A percentile compares a stretch with the other conserved stretches of the same genome.
Conservation (phyloP, 202 grass and related monocot species). For the Miscanthus sacchariflorus region DNA sequence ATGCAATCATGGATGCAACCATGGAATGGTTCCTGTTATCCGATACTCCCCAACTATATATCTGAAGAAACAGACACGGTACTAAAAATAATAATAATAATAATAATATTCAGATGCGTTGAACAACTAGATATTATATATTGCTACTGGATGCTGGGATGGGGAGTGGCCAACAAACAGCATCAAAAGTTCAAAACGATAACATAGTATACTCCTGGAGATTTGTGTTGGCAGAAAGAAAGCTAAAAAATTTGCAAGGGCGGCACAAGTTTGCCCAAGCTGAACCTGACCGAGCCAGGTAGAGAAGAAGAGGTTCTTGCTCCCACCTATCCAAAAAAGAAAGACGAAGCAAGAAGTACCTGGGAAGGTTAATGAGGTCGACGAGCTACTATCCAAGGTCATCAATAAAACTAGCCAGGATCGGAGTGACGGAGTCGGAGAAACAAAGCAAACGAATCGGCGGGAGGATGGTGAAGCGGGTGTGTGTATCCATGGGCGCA, state of each 20-base stretch:
- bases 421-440: background rate
- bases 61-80: background rate
- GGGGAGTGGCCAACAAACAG: background rate
- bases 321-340: background rate
- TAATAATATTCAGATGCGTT: background rate
- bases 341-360: background rate
- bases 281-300: background rate
- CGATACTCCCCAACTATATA: background rate
- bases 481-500: constrained; percentile 10
- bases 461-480: background rate
- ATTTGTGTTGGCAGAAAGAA: background rate
- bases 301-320: background rate
- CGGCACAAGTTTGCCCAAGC: background rate
- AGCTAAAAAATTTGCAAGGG: background rate
- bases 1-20: background rate
- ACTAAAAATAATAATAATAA: background rate
- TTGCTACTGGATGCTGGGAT: background rate
- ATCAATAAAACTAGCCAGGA: background rate
- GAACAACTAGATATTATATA: background rate
- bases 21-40: background rate
- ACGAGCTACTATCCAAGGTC: background rate
- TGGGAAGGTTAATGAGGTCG: background rate
- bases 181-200: background rate
- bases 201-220: background rate
- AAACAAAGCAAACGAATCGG: background rate